Conservation (phyloP, 805 yeast species). For the Nakazawaea populi region DNA sequence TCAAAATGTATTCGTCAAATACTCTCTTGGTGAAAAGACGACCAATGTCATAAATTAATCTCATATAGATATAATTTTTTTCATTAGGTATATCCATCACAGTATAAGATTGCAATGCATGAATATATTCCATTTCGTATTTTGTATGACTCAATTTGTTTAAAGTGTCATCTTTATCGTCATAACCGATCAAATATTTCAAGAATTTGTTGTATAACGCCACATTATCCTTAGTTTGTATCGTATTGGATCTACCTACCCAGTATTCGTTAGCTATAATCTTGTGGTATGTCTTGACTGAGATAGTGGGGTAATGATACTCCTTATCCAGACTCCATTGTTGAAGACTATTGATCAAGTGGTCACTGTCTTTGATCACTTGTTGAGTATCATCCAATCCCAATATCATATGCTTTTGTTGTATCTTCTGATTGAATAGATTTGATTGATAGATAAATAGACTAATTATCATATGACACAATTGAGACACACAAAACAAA, state of each 20-base stretch:
- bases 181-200: conserved; percentile 1
- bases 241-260: conserved; percentile 3
- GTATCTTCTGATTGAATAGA: too few relatives aligned
- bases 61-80: conserved; percentile 24
- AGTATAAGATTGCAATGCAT: conserved; percentile 22
- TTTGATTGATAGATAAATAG: too few relatives aligned
- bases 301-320: not conserved
- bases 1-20: conserved; percentile 27
- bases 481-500: not conserved
- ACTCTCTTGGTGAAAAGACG: conserved; percentile 29
- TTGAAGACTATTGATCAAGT: not conserved
- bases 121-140: conserved; percentile 28
- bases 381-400: not conserved
- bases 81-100: conserved; percentile 13
- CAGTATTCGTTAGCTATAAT: not conserved
- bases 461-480: not conserved
- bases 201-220: not conserved
- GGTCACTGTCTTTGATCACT: not conserved
- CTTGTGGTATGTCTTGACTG: conserved; percentile 3
- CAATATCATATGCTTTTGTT: not conserved
- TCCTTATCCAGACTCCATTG: not conserved
- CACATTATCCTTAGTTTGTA: not conserved
- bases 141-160: conserved; percentile 19
- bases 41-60: conserved; percentile 30
- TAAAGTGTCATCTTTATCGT: not conserved